A percentile compares a stretch with the other conserved stretches of the same genome.
Conservation (phyloP, 2,329 filamentous ascomycete genomes). For the Fusarium newnesense region DNA sequence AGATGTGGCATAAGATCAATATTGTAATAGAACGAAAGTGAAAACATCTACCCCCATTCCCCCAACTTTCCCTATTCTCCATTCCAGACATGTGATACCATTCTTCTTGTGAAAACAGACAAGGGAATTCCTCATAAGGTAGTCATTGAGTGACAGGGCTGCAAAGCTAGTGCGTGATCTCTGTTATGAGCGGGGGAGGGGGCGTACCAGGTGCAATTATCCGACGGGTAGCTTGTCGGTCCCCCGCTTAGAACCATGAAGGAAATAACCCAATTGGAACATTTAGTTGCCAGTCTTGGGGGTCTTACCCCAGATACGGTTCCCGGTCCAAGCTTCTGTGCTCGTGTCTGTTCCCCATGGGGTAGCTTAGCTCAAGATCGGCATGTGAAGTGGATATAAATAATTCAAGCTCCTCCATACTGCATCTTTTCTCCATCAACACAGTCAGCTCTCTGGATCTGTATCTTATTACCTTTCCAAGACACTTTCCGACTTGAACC, state of each 20-base stretch:
- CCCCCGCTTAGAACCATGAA: neutral
- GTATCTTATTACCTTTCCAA: too few relatives aligned
- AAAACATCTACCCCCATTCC: neutral
- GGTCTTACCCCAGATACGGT: neutral
- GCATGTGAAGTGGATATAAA: neutral
- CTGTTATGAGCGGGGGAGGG: neutral
- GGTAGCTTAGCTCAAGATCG: neutral
- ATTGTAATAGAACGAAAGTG: rapidly evolving
- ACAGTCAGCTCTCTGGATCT: neutral
- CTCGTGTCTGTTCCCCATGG: neutral
- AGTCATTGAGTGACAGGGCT: neutral
- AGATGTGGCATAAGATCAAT: neutral
- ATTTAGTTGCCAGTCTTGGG: neutral
- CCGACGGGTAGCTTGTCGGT: neutral
- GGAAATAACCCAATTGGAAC: neutral
- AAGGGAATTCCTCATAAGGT: neutral
- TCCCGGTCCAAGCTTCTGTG: neutral
- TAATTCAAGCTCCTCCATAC: neutral
- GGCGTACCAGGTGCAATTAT: neutral
- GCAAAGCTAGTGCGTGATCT: neutral
- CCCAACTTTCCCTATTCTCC: neutral
- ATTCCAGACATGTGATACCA: neutral
- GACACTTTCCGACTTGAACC: rapidly evolving
- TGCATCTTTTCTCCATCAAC: neutral
- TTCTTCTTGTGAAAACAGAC: too few relatives aligned